A percentile compares a stretch with the other conserved stretches of the same genome.
Evolutionary conservation across 2,329 filamentous ascomycete genomes (phyloP).

Genomic region (Didymosphaeria variabile): DNA sequence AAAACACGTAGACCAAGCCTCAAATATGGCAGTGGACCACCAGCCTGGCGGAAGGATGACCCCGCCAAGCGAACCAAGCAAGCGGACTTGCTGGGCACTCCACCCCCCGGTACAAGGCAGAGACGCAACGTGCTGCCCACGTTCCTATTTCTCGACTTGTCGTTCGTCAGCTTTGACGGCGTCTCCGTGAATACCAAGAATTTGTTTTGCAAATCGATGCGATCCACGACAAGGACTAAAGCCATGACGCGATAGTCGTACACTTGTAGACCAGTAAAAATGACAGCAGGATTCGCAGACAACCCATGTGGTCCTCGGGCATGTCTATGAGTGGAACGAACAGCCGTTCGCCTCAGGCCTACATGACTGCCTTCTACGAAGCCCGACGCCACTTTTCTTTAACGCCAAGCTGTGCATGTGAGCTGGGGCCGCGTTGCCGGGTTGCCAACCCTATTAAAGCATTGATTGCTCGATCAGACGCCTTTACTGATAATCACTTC

Average conservation of each 20-base stretch:
- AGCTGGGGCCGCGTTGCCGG: neutral
- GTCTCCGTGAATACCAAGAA: neutral
- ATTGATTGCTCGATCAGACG: neutral
- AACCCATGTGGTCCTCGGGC: neutral
- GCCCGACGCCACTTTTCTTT: neutral
- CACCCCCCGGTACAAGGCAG: neutral
- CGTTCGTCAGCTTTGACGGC: neutral
- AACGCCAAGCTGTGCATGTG: constrained; percentile 2
- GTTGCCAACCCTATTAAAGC: neutral
- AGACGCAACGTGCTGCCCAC: constrained; percentile 1
- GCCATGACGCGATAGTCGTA: neutral
- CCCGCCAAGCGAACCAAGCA: constrained; percentile 8
- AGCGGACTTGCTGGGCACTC: constrained; percentile 9
- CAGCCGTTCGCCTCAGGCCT: neutral
- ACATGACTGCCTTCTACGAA: neutral
- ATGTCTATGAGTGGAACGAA: neutral
- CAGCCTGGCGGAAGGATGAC: neutral
- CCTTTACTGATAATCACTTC: neutral
- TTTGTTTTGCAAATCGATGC: neutral
- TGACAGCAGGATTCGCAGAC: neutral
- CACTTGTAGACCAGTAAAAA: neutral
- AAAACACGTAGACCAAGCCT: constrained; percentile 5
- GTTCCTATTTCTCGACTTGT: constrained; percentile 2
- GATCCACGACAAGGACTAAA: neutral
- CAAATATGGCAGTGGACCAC: neutral